Conservation (phyloP, 371 early-diverging fungal species). For the Nematocida sp. region DNA sequence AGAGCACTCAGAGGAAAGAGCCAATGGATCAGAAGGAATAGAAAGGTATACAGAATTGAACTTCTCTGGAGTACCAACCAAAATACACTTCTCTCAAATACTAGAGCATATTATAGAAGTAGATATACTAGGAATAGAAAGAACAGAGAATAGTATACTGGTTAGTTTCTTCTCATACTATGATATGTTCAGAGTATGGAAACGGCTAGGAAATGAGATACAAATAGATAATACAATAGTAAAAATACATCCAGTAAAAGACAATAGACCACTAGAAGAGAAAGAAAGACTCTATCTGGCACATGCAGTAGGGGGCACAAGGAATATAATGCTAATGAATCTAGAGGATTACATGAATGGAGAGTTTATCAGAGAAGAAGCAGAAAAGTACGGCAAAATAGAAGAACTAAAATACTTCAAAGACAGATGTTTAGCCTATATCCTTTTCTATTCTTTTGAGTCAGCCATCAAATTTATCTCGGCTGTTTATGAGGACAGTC, state of each 20-base stretch:
- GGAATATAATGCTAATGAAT: slow-evolving; percentile 22
- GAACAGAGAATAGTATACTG: not conserved
- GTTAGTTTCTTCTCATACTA: slow-evolving; percentile 45
- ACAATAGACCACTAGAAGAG: not conserved
- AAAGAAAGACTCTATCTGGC: slow-evolving; percentile 28
- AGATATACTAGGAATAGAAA: not conserved
- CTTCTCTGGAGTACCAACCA: not conserved
- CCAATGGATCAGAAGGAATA: slow-evolving; percentile 24
- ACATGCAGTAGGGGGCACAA: slow-evolving; percentile 38
- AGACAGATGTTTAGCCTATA: slow-evolving; percentile 19
- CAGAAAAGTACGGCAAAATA: slow-evolving; percentile 44
- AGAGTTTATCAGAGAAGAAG: slow-evolving; percentile 41
- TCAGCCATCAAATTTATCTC: slow-evolving; percentile 36
- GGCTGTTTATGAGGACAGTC: slow-evolving; percentile 25
- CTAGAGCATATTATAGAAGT: slow-evolving; percentile 2
- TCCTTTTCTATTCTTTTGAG: slow-evolving; percentile 26
- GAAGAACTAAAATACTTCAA: slow-evolving; percentile 32
- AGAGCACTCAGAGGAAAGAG: not conserved
- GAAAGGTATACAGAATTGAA: slow-evolving; percentile 9
- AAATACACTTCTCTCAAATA: not conserved
- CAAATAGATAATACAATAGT: not conserved
- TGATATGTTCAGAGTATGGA: slow-evolving; percentile 17
- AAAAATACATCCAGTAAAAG: not conserved
- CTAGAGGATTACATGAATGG: slow-evolving; percentile 45
- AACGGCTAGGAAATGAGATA: not conserved